Conservation (phyloP, 495 filamentous ascomycete genomes). For the Penicillium angulare region DNA sequence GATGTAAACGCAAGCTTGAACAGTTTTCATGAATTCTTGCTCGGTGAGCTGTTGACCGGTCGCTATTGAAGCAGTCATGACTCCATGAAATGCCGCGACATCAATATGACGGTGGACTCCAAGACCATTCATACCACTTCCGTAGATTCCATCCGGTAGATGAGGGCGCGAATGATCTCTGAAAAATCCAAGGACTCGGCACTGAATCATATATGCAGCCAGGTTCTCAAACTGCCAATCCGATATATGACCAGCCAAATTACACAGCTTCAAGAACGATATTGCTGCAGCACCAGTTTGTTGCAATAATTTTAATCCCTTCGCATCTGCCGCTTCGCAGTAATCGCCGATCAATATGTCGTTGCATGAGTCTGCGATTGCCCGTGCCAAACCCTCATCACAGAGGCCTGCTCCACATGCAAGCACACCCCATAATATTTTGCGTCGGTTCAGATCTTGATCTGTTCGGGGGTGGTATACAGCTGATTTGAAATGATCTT, state of each 20-base stretch:
- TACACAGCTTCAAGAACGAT: slow-evolving; percentile 20
- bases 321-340: slow-evolving; percentile 18
- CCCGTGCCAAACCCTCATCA: slow-evolving; percentile 14
- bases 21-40: neutral
- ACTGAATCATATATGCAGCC: slow-evolving; percentile 17
- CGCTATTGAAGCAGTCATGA: slow-evolving; percentile 12
- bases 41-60: slow-evolving; percentile 12
- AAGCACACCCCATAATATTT: slow-evolving; percentile 17
- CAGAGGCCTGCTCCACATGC: slow-evolving; percentile 7
- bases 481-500: slow-evolving; percentile 4
- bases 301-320: slow-evolving; percentile 10
- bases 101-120: slow-evolving; percentile 17
- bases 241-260: slow-evolving; percentile 5
- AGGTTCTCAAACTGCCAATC: slow-evolving; percentile 17
- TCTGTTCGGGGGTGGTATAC: slow-evolving; percentile 14
- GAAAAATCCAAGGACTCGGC: slow-evolving; percentile 20
- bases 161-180: slow-evolving; percentile 12
- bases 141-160: slow-evolving; percentile 14
- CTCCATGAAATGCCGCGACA: slow-evolving; percentile 3
- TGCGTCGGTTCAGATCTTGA: slow-evolving; percentile 23
- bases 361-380: slow-evolving; percentile 20
- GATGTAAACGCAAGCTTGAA: slow-evolving; percentile 12
- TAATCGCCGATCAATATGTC: slow-evolving; percentile 25
- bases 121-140: slow-evolving; percentile 19
- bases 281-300: slow-evolving; percentile 15